These are phyloP conservation scores for Corynascus novoguineensis DNA, from an alignment of 495 filamentous ascomycete genomes.

Conservation along the genomic window DNA sequence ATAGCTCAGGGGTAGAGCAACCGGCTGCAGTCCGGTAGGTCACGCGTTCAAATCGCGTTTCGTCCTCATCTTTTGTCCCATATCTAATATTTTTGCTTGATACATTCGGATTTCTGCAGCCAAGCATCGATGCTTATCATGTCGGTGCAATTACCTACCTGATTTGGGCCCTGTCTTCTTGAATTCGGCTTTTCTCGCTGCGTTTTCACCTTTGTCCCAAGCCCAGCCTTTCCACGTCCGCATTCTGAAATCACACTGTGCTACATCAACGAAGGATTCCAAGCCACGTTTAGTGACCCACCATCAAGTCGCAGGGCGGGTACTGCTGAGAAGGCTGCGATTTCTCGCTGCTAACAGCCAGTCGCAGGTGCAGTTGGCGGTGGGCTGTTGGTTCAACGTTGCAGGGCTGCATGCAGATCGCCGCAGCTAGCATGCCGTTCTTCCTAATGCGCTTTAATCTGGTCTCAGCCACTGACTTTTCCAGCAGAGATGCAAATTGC, in stretches of 20 bases:
- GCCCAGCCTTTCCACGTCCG: too few species aligned
- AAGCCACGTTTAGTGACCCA: not conserved
- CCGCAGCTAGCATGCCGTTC: slow-evolving; percentile 3
- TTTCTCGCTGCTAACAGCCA: too few species aligned
- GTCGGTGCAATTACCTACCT: too few species aligned
- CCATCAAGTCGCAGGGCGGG: too few species aligned
- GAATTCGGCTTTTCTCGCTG: not conserved
- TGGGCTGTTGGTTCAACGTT: not conserved
- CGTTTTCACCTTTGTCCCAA: not conserved
- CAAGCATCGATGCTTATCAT: too few species aligned
- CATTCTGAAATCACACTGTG: too few species aligned
- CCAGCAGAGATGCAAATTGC: too few species aligned
- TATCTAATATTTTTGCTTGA: not conserved
- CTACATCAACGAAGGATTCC: too few species aligned
- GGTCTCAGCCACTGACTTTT: too few species aligned
- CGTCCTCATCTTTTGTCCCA: slow-evolving; percentile 17
- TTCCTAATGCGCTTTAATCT: slow-evolving; percentile 4
- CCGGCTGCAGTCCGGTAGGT: slow-evolving; percentile 28
- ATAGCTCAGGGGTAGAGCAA: slow-evolving; percentile 27
- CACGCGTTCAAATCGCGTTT: slow-evolving; percentile 27
- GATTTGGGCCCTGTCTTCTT: too few species aligned
- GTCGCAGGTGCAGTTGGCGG: not conserved
- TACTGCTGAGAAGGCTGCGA: too few species aligned
- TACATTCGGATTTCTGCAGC: not conserved
- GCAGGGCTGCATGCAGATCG: not conserved